Evolutionary conservation across 192 early-diverging fungal genomes (phyloP).

Genomic region (Endogone sp.): DNA sequence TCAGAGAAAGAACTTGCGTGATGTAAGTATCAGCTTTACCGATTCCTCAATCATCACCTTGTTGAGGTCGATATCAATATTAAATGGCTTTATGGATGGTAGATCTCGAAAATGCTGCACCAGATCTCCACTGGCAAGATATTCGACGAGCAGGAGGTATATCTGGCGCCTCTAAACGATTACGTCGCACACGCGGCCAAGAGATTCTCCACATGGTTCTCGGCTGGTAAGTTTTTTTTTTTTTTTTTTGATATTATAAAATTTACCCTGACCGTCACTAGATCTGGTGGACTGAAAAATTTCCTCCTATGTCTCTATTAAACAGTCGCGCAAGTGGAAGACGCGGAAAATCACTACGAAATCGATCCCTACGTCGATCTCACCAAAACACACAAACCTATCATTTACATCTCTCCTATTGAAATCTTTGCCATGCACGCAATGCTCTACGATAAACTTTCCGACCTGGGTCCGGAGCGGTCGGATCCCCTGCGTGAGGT

Average conservation of each 20-base stretch:
- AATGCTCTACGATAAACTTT: conserved; percentile 74
- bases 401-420: conserved; percentile 83
- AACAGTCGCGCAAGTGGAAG: conserved; percentile 75
- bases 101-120: conserved; percentile 91
- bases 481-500: conserved; percentile 65
- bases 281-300: too few species aligned
- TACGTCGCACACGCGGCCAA: conserved; percentile 75
- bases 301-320: too few species aligned
- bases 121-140: conserved; percentile 89
- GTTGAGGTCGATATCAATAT: too few species aligned
- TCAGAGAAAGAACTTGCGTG: conserved; percentile 96
- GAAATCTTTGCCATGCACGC: conserved; percentile 92
- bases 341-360: conserved; percentile 86
- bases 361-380: conserved; percentile 89
- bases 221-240: conserved; percentile 53
- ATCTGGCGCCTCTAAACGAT: conserved; percentile 71
- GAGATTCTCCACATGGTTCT: conserved; percentile 83
- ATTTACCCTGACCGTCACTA: too few species aligned
- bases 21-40: conserved; percentile 30
- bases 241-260: background rate
- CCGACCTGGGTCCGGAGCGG: conserved; percentile 61
- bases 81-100: too few species aligned
- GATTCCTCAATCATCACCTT: background rate
- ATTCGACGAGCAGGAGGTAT: conserved; percentile 68
- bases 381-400: conserved; percentile 74